Evolutionary conservation across 225 moss, liverwort and hornwort species (phyloP).

Genomic region (Polytrichum commune): DNA sequence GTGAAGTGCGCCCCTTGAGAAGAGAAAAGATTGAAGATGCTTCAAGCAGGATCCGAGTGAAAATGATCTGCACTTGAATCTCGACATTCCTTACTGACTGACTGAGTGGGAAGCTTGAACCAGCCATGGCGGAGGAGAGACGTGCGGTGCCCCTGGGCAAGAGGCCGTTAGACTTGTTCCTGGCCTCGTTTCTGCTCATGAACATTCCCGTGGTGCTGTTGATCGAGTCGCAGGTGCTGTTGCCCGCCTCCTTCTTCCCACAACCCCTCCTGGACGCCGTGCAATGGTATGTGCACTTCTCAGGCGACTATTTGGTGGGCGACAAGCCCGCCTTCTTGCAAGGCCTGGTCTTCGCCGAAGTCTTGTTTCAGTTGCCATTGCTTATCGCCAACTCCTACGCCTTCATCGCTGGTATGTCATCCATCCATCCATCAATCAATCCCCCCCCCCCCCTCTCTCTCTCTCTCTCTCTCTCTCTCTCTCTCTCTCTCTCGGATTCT

Average conservation of each 20-base stretch:
- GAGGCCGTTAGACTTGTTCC: conserved; percentile 27
- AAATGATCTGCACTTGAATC: too few relatives aligned
- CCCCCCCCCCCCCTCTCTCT: too few relatives aligned
- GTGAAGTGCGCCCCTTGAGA: too few relatives aligned
- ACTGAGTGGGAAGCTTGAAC: too few relatives aligned
- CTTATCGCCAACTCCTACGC: conserved; percentile 55
- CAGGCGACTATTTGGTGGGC: conserved; percentile 70
- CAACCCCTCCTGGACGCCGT: conserved; percentile 26
- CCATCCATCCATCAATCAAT: too few relatives aligned
- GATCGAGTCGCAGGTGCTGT: conserved; percentile 57
- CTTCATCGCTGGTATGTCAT: conserved; percentile 47
- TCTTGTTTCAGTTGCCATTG: conserved; percentile 66
- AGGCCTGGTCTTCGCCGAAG: conserved; percentile 54
- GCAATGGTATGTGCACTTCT: conserved; percentile 48
- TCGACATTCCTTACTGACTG: too few relatives aligned
- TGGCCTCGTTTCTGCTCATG: conserved; percentile 49
- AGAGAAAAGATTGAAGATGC: too few relatives aligned
- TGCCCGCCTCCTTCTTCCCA: conserved; percentile 49
- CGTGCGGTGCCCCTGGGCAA: conserved; percentile 17
- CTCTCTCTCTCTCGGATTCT: too few relatives aligned
- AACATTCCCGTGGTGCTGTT: conserved; percentile 60
- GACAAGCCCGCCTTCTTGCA: conserved; percentile 45
- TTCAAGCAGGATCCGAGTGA: too few relatives aligned
- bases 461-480: too few relatives aligned
- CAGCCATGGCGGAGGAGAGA: conserved; percentile 24